phyloP scores from a whole-genome alignment of 108 stramenopile species.

The Pseudonitzschia multistriata region DNA sequence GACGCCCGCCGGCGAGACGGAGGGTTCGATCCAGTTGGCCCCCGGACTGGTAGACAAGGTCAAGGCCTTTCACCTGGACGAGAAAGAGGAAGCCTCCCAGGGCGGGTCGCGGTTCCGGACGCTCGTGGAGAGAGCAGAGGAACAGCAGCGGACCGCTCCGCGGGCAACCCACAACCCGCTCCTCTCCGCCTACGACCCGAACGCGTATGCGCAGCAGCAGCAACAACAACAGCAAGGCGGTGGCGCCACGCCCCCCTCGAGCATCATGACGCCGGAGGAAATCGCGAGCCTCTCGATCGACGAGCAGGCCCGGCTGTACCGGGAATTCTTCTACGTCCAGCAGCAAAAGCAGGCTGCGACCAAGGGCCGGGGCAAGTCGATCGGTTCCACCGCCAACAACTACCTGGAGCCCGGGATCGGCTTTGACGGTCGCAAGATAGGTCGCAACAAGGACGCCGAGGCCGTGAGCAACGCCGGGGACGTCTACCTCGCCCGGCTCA shows the following conservation, averaged over 20 bases:
- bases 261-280: slow-evolving; percentile 22
- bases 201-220: neutral
- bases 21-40: neutral
- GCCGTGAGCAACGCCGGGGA: slow-evolving; percentile 70
- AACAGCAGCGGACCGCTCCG: slow-evolving; percentile 14
- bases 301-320: slow-evolving; percentile 45
- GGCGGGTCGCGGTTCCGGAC: slow-evolving; percentile 37
- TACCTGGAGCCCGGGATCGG: slow-evolving; percentile 14
- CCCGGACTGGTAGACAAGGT: neutral
- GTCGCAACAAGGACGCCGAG: slow-evolving; percentile 64
- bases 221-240: neutral
- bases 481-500: slow-evolving; percentile 79
- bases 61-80: neutral
- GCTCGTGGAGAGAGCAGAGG: slow-evolving; percentile 34
- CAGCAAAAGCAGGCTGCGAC: slow-evolving; percentile 1
- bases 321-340: slow-evolving; percentile 40
- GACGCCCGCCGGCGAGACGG: neutral
- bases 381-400: slow-evolving; percentile 20
- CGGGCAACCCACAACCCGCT: neutral
- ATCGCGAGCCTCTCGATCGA: slow-evolving; percentile 29
- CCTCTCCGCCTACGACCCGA: too few species aligned
- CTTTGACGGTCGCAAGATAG: slow-evolving; percentile 38
- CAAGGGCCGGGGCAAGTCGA: neutral
- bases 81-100: slow-evolving; percentile 33
- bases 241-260: slow-evolving; percentile 20